Evolutionary conservation across 352 stramenopile genomes (phyloP).

Genomic region (Phytophthora cryptogea): DNA sequence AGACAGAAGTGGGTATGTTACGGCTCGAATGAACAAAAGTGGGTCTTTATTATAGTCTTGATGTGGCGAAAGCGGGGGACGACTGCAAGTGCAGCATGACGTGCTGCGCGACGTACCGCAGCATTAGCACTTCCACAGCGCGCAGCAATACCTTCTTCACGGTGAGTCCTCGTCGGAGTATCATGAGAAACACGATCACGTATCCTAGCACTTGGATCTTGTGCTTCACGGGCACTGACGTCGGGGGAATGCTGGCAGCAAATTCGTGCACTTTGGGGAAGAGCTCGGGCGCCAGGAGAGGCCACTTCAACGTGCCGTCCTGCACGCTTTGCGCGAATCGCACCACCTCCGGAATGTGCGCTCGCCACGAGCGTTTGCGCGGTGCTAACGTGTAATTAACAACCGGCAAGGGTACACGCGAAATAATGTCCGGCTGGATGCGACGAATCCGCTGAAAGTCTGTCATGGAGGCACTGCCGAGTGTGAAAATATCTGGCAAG

Average conservation of each 20-base stretch:
- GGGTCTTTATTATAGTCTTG: slow-evolving; percentile 34
- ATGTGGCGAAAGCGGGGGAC: slow-evolving; percentile 25
- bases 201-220: slow-evolving; percentile 60
- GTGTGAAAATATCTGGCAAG: slow-evolving; percentile 60
- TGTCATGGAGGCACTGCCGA: slow-evolving; percentile 74
- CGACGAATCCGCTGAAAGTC: slow-evolving; percentile 70
- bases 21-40: slow-evolving; percentile 4
- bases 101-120: slow-evolving; percentile 62
- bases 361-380: slow-evolving; percentile 48
- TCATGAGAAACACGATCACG: slow-evolving; percentile 53
- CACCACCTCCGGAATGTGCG: slow-evolving; percentile 56
- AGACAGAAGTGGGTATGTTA: neutral
- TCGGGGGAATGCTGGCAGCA: slow-evolving; percentile 36
- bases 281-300: slow-evolving; percentile 49
- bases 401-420: slow-evolving; percentile 60
- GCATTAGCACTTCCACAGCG: slow-evolving; percentile 57
- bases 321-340: slow-evolving; percentile 56
- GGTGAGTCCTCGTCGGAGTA: slow-evolving; percentile 54
- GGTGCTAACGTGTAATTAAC: slow-evolving; percentile 65
- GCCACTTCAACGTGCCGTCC: slow-evolving; percentile 60
- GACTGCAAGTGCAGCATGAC: slow-evolving; percentile 52
- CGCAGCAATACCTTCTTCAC: slow-evolving; percentile 55
- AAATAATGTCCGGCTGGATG: slow-evolving; percentile 44
- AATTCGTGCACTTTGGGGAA: slow-evolving; percentile 54
- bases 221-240: slow-evolving; percentile 41